These are phyloP conservation scores for Aspergillus sp. DNA, from an alignment of 2,329 filamentous ascomycete genomes.

Conservation along the genomic window DNA sequence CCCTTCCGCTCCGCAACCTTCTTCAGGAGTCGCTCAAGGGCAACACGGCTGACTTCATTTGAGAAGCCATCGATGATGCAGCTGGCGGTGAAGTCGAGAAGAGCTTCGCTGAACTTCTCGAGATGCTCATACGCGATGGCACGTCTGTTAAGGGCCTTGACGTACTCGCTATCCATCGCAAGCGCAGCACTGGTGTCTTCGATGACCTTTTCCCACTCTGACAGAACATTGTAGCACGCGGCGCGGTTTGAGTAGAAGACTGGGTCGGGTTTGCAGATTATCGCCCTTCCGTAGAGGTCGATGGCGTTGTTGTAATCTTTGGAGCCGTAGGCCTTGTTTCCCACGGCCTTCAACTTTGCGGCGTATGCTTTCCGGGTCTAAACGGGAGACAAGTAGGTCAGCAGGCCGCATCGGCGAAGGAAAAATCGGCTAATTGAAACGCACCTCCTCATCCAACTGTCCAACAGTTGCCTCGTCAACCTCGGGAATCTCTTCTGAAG, in stretches of 20 bases:
- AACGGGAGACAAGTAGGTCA: conserved; percentile 11
- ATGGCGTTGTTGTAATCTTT: conserved; percentile 95
- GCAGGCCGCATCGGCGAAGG: background rate
- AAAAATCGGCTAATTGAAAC: conserved; percentile 8
- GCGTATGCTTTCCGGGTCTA: conserved; percentile 84
- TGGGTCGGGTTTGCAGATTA: conserved; percentile 93
- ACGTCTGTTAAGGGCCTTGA: conserved; percentile 95
- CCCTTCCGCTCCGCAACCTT: conserved; percentile 95
- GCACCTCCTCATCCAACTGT: conserved; percentile 48
- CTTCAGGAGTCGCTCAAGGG: conserved; percentile 90
- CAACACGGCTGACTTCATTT: conserved; percentile 82
- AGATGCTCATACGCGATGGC: conserved; percentile 96
- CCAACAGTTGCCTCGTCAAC: conserved; percentile 52
- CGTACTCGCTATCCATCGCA: conserved; percentile 89
- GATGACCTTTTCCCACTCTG: conserved; percentile 92
- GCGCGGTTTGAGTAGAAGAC: conserved; percentile 99
- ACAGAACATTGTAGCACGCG: conserved; percentile 92
- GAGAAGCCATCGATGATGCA: conserved; percentile 98
- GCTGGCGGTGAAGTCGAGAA: conserved; percentile 96
- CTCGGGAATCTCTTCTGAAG: conserved; percentile 68
- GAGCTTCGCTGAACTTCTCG: conserved; percentile 85
- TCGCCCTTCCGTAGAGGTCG: conserved; percentile 90
- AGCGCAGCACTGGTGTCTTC: conserved; percentile 96
- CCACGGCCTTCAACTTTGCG: conserved; percentile 87
- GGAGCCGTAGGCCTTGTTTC: conserved; percentile 92